Percentiles rank a stretch among this genome's conserved stretches.
These are phyloP conservation scores for Xylaria intraflava DNA, from an alignment of 495 filamentous ascomycete species.

Conservation along the genomic window DNA sequence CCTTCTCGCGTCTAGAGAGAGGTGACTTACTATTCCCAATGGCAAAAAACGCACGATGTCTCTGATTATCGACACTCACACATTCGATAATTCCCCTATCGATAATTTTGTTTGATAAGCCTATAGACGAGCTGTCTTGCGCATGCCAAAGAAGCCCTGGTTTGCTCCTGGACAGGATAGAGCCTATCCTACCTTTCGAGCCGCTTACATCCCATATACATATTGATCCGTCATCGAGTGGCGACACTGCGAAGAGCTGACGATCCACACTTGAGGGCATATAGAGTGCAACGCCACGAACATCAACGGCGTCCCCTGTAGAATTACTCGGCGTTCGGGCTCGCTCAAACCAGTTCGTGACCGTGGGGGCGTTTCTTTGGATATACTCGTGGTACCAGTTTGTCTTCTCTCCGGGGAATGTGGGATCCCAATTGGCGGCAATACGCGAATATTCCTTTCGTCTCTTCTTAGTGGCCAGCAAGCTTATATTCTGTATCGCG, in stretches of 20 bases:
- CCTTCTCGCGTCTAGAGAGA: background rate
- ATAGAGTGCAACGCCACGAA: constrained; percentile 62
- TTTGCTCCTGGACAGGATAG: constrained; percentile 56
- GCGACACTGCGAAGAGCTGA: constrained; percentile 62
- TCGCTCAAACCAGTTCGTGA: constrained; percentile 67
- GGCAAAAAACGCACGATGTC: constrained; percentile 70
- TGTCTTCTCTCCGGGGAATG: constrained; percentile 57
- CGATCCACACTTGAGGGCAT: constrained; percentile 34
- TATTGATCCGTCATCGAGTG: constrained; percentile 78
- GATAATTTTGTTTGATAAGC: constrained; percentile 38
- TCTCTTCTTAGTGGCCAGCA: constrained; percentile 20
- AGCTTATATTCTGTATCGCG: constrained; percentile 11
- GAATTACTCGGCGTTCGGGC: constrained; percentile 34
- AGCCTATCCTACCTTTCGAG: constrained; percentile 52
- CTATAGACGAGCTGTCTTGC: background rate
- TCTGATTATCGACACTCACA: constrained; percentile 67
- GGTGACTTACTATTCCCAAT: constrained; percentile 55
- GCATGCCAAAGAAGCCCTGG: constrained; percentile 44
- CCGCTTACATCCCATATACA: constrained; percentile 79
- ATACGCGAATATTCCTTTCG: constrained; percentile 44
- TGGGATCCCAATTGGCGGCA: constrained; percentile 77
- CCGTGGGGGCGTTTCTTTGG: constrained; percentile 68
- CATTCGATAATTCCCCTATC: constrained; percentile 73
- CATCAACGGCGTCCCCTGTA: constrained; percentile 37
- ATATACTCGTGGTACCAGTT: constrained; percentile 89